Percentiles rank a stretch among this genome's conserved stretches.
These are phyloP conservation scores for Fomitiporia mediterranea DNA, from an alignment of 1,284 basidiomycete species.

Conservation along the genomic window DNA sequence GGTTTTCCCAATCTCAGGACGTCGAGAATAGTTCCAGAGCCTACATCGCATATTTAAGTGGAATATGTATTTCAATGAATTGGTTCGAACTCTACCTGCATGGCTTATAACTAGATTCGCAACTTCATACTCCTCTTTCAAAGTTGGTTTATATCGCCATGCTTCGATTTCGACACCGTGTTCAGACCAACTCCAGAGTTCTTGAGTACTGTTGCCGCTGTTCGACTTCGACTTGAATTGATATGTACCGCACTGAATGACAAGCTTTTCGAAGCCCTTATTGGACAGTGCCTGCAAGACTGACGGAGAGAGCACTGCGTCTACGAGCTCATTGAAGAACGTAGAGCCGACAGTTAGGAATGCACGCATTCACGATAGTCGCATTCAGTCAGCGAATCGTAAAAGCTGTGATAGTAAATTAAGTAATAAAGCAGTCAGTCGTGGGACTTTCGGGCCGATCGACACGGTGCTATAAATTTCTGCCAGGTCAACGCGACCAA, in stretches of 20 bases:
- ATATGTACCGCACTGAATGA: constrained; percentile 75
- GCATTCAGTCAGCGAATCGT: too few species aligned
- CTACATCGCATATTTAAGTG: constrained; percentile 38
- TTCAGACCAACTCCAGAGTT: constrained; percentile 27
- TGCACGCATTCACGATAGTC: constrained; percentile 60
- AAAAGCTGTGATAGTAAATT: too few species aligned
- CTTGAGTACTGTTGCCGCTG: constrained; percentile 26
- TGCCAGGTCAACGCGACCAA: too few species aligned
- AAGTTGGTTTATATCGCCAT: constrained; percentile 69
- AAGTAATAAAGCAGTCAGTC: too few species aligned
- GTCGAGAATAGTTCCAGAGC: constrained; percentile 92
- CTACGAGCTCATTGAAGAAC: constrained; percentile 71
- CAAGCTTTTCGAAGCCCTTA: constrained; percentile 53
- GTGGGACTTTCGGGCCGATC: too few species aligned
- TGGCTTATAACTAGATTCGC: constrained; percentile 87
- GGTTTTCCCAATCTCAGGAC: constrained; percentile 71
- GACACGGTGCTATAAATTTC: too few species aligned
- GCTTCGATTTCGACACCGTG: constrained; percentile 55
- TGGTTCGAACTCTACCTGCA: constrained; percentile 60
- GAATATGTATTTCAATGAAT: constrained; percentile 1
- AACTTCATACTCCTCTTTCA: constrained; percentile 57
- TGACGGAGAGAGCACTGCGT: constrained; percentile 51
- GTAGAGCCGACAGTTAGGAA: constrained; percentile 94
- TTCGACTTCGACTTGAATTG: constrained; percentile 28
- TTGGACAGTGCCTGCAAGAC: constrained; percentile 50